phyloP scores from a whole-genome alignment of 2,329 filamentous ascomycete genomes.

The Alternaria incomplexa region DNA sequence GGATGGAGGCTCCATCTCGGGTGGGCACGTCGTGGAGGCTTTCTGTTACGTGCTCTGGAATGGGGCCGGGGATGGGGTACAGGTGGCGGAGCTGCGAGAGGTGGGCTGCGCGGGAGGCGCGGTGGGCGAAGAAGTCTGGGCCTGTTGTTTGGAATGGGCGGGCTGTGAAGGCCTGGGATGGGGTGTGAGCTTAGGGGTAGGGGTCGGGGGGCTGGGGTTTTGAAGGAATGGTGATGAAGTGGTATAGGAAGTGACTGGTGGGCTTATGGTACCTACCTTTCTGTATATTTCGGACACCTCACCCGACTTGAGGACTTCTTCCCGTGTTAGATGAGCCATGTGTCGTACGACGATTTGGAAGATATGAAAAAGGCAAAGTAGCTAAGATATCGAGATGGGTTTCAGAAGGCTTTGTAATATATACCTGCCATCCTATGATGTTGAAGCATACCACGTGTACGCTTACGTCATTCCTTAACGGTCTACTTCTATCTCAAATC shows the following conservation, averaged over 20 bases:
- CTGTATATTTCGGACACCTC: conserved; percentile 24
- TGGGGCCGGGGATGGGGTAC: conserved; percentile 39
- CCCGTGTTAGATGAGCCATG: conserved; percentile 39
- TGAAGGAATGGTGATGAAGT: background rate
- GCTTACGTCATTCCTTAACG: background rate
- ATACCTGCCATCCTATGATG: background rate
- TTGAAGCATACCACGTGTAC: background rate
- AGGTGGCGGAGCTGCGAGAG: conserved; percentile 38
- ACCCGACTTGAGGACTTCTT: conserved; percentile 32
- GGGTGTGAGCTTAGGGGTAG: background rate
- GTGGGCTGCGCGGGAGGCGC: conserved; percentile 32
- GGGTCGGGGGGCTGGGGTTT: background rate
- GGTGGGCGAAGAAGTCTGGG: conserved; percentile 22
- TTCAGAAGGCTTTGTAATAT: background rate
- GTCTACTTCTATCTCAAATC: background rate
- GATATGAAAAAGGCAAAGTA: no score
- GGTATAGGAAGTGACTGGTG: background rate
- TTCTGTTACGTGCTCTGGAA: conserved; percentile 37
- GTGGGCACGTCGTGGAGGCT: conserved; percentile 32
- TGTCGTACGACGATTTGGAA: background rate
- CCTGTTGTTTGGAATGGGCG: conserved; percentile 26
- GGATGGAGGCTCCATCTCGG: conserved; percentile 33
- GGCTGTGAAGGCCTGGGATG: conserved; percentile 30
- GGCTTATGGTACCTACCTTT: conserved; percentile 16
- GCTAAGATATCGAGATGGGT: no score